Evolutionary conservation across 2,329 filamentous ascomycete species (phyloP).

Genomic region (Epichloe brachyelytri): DNA sequence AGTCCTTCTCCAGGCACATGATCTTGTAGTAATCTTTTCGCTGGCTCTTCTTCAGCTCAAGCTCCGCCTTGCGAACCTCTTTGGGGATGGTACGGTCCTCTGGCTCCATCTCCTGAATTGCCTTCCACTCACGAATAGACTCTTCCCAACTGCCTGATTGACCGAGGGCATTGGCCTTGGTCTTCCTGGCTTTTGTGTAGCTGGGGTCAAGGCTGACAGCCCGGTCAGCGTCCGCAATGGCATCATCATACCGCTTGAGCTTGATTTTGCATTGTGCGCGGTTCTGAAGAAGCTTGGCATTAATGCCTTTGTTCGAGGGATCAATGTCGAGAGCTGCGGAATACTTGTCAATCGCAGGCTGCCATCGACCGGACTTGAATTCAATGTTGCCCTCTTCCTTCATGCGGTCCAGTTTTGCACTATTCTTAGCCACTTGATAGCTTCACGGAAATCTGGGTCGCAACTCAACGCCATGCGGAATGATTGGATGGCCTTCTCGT

Average conservation of each 20-base stretch:
- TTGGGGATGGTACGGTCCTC: conserved; percentile 67
- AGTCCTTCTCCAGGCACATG: conserved; percentile 74
- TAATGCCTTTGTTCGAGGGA: conserved; percentile 77
- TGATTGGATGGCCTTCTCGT: conserved; percentile 85
- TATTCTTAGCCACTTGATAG: conserved; percentile 75
- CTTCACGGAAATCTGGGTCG: conserved; percentile 83
- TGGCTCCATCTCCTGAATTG: conserved; percentile 69
- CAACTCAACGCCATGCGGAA: conserved; percentile 81
- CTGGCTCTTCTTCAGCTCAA: conserved; percentile 95
- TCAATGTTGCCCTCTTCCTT: conserved; percentile 87
- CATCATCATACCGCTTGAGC: conserved; percentile 71
- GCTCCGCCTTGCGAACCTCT: conserved; percentile 79
- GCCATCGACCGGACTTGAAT: conserved; percentile 75
- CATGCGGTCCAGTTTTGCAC: conserved; percentile 82
- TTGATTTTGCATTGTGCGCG: conserved; percentile 72
- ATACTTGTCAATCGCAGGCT: conserved; percentile 75
- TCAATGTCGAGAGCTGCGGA: conserved; percentile 73
- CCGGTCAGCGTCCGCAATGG: conserved; percentile 74
- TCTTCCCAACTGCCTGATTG: conserved; percentile 86
- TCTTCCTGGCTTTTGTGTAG: conserved; percentile 86
- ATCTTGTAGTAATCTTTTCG: conserved; percentile 99
- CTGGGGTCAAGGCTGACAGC: conserved; percentile 71
- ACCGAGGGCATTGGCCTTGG: conserved; percentile 80
- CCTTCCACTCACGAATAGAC: conserved; percentile 78
- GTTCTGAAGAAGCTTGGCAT: conserved; percentile 91